Evolutionary conservation across 106 monocot species (phyloP).

Genomic region (Dendrobium catenatum): DNA sequence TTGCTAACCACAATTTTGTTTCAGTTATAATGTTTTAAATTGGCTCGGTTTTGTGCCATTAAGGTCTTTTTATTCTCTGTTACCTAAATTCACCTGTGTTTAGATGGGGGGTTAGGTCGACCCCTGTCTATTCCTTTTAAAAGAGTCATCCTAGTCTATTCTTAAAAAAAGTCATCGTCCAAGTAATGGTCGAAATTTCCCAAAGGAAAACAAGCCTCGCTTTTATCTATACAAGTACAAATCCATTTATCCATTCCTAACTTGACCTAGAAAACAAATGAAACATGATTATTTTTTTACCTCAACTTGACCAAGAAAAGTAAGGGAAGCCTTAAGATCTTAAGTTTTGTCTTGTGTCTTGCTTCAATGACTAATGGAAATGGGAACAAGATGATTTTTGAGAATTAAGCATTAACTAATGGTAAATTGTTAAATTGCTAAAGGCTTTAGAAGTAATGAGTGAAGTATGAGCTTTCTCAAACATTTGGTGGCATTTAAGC

Average conservation of each 20-base stretch:
- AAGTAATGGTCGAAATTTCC: too few relatives aligned
- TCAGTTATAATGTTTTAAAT: background rate
- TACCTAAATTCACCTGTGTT: background rate
- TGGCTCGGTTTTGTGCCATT: background rate
- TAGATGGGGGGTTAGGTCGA: background rate
- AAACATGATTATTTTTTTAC: background rate
- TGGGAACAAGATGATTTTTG: background rate
- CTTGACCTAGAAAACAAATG: background rate
- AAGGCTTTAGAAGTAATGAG: background rate
- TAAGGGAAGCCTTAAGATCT: background rate
- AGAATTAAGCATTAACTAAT: background rate
- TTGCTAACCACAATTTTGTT: background rate
- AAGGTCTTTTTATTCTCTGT: background rate
- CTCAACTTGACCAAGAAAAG: background rate
- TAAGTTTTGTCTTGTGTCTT: background rate
- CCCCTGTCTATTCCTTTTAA: background rate
- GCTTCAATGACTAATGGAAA: background rate
- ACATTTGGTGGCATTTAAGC: background rate
- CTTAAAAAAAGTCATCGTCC: too few relatives aligned
- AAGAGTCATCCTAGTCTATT: too few relatives aligned
- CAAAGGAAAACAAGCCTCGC: too few relatives aligned
- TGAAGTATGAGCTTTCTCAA: background rate
- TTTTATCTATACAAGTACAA: too few relatives aligned
- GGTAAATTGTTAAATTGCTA: background rate
- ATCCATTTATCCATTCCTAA: too few relatives aligned